A percentile compares a stretch with the other conserved stretches of the same genome.
Conservation (phyloP, 192 early-diverging fungal genomes). For the Pilaira anomala region DNA sequence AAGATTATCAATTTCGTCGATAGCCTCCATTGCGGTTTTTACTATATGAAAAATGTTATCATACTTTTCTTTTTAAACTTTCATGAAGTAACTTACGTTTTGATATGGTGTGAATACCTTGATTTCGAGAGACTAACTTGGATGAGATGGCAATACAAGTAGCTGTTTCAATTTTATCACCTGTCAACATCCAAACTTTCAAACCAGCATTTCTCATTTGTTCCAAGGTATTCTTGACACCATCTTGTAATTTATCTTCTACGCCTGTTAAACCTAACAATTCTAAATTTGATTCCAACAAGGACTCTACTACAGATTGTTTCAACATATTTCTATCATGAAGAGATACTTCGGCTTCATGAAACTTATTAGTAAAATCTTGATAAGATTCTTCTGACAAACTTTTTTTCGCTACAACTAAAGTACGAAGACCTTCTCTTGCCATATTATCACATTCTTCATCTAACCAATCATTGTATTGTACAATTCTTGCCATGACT, state of each 20-base stretch:
- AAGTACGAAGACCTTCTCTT: constrained; percentile 88
- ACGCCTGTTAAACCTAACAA: constrained; percentile 92
- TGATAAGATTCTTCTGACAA: constrained; percentile 72
- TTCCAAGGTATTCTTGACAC: constrained; percentile 87
- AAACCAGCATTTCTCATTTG: constrained; percentile 89
- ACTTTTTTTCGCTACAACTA: constrained; percentile 89
- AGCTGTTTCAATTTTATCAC: constrained; percentile 96
- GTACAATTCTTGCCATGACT: constrained; percentile 85
- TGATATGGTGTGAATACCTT: constrained; percentile 78
- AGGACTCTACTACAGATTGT: constrained; percentile 59
- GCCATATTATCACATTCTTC: constrained; percentile 98
- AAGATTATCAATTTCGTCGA: constrained; percentile 73
- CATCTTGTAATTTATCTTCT: constrained; percentile 95
- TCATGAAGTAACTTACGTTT: constrained; percentile 48
- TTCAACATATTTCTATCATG: constrained; percentile 69
- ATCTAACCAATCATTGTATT: constrained; percentile 95
- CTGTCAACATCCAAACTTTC: constrained; percentile 97
- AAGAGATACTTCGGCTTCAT: constrained; percentile 72
- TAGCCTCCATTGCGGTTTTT: constrained; percentile 45
- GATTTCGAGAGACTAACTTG: constrained; percentile 87
- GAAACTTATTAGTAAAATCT: constrained; percentile 60
- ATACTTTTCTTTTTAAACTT: no score
- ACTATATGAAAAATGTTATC: constrained; percentile 35
- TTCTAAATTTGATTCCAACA: constrained; percentile 84
- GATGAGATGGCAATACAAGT: constrained; percentile 93